Conservation (phyloP, 1,284 basidiomycete species). For the Cutaneotrichosporon curvatum region DNA sequence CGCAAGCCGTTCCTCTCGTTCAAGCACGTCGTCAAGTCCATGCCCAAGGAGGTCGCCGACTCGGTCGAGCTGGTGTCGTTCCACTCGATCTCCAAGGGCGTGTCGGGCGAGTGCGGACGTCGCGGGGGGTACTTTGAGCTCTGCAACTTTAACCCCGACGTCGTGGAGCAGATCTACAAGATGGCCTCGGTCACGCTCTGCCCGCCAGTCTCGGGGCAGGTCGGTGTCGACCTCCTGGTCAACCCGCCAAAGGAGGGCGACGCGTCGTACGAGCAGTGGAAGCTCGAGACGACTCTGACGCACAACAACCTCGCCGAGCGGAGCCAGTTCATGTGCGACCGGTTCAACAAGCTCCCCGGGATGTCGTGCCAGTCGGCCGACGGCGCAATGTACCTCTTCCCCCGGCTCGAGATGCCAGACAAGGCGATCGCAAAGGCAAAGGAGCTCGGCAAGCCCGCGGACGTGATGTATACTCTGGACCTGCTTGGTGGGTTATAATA, state of each 20-base stretch:
- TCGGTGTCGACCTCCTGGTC: conserved; percentile 86
- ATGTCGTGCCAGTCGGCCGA: conserved; percentile 75
- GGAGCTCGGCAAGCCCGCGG: conserved; percentile 66
- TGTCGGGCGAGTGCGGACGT: conserved; percentile 86
- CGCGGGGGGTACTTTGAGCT: conserved; percentile 91
- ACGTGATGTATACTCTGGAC: conserved; percentile 77
- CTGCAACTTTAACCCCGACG: conserved; percentile 66
- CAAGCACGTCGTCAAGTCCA: conserved; percentile 69
- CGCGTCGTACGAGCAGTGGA: conserved; percentile 68
- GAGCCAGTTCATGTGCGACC: conserved; percentile 63
- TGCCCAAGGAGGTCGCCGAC: conserved; percentile 50
- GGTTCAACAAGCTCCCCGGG: conserved; percentile 69
- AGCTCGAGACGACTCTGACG: conserved; percentile 70
- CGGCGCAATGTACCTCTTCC: conserved; percentile 85
- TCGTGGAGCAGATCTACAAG: conserved; percentile 84
- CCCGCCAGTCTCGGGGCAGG: conserved; percentile 69
- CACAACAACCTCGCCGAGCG: conserved; percentile 66
- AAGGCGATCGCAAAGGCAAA: conserved; percentile 67
- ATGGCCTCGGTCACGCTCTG: conserved; percentile 85
- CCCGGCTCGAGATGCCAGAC: conserved; percentile 61
- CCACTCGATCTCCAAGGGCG: conserved; percentile 93
- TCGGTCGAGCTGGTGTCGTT: conserved; percentile 75
- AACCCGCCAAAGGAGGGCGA: conserved; percentile 70
- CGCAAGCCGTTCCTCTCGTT: conserved; percentile 79
- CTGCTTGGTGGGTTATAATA: conserved; percentile 53